Evolutionary conservation across 2,329 filamentous ascomycete species (phyloP), one percentile per base, ranked within the genome.

Genomic region (Alternaria solani): DNA sequence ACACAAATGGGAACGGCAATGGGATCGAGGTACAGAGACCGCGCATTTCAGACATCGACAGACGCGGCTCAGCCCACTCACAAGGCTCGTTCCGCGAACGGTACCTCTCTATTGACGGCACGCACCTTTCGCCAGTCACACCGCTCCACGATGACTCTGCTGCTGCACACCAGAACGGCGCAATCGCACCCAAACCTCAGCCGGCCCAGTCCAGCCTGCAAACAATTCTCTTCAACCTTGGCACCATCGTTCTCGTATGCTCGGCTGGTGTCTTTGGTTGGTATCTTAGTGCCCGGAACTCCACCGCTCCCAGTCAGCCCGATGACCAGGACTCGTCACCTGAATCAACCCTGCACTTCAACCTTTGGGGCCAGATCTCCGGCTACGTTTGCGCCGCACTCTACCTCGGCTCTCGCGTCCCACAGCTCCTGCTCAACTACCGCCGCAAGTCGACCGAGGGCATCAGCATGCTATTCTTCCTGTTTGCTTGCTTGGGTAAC

Each of bases 401-500:
- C 5, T 98, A 99, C 74, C 91, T 98, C 11, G 92, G 92, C 23
- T 95, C 91, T 0, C 90, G 95, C 8, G 80, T 98, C 7, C 95
- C 95, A 0, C 95, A 99, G 81, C 84, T 99, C 2, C 84, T 97
- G 7, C 87, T 98, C 54, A 99, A 98, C 79, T 96, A 92, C 82
- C 88, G 92, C 20, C 90, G 95, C 64, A 96, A 96, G 81, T 94
- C 90, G 43, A 97, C 94, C 1, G 94, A 98, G 57, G 95, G 95
- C 4, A 90, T 99, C 20, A 94, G 91, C 66, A 89, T 97, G 81
- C 85, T 98, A 11, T 99, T 98, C 81, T 98, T 98, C 82, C 83
- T 98, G 23, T 98, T 99, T 76, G 95, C 95, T 5, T 98, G 94
- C 75, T 87, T 98, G 6, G 95, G 95, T 2, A 99, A 99, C 77